Percentiles rank a stretch among this genome's conserved stretches.
Conservation (phyloP, 306 rosid species). For the Citrullus amarus region DNA sequence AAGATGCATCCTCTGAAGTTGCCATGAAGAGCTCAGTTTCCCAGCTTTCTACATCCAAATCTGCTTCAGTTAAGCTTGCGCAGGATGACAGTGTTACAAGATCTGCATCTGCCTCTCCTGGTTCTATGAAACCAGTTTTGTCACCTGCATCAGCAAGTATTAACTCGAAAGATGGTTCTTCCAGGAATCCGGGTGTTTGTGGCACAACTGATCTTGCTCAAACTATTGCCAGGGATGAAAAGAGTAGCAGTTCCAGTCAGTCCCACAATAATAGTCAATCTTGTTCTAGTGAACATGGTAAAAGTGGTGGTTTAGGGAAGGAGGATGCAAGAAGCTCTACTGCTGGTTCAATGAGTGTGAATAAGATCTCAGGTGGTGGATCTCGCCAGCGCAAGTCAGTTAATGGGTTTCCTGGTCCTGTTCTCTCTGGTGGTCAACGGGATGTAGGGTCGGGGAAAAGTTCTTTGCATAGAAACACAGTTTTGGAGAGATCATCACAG, state of each 20-base stretch:
- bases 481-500: conserved; percentile 37
- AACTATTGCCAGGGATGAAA: conserved; percentile 60
- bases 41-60: conserved; percentile 39
- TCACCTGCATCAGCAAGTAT: conserved; percentile 25
- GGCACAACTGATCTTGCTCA: conserved; percentile 44
- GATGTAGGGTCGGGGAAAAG: conserved; percentile 34
- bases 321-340: conserved; percentile 87
- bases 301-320: conserved; percentile 41
- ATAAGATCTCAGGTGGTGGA: conserved; percentile 32
- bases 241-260: conserved; percentile 84
- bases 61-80: conserved; percentile 37
- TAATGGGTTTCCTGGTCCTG: conserved; percentile 54
- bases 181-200: conserved; percentile 28
- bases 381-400: conserved; percentile 56
- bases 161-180: conserved; percentile 44
- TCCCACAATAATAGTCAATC: conserved; percentile 84
- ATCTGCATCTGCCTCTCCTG: conserved; percentile 47
- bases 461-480: conserved; percentile 24
- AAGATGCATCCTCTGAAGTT: conserved; percentile 44
- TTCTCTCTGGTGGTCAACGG: conserved; percentile 37
- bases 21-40: conserved; percentile 38
- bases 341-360: conserved; percentile 44
- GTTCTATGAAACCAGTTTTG: conserved; percentile 33
- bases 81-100: conserved; percentile 40
- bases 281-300: conserved; percentile 66